Evolutionary conservation across 2,329 filamentous ascomycete species (phyloP).

Genomic region (Arthrinium phaeospermum): DNA sequence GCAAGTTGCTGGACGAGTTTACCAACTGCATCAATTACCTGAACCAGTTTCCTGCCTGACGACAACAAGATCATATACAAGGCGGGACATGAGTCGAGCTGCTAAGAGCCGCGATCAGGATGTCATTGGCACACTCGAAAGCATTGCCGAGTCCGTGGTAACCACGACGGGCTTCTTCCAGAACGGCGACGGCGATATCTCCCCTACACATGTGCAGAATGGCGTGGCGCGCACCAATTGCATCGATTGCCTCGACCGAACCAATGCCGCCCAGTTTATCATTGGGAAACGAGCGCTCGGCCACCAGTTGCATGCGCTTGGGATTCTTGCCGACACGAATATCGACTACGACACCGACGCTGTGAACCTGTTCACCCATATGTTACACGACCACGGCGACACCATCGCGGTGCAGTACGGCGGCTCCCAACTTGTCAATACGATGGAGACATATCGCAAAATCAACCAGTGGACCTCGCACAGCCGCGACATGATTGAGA

Average conservation of each 20-base stretch:
- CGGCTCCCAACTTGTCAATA: constrained; percentile 96
- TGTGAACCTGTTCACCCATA: constrained; percentile 94
- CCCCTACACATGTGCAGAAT: constrained; percentile 77
- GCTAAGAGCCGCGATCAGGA: constrained; percentile 92
- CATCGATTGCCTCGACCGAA: constrained; percentile 96
- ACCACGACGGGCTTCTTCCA: constrained; percentile 91
- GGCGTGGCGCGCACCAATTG: constrained; percentile 95
- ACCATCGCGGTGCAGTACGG: constrained; percentile 98
- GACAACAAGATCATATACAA: constrained; percentile 90
- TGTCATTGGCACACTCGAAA: constrained; percentile 90
- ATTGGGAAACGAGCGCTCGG: constrained; percentile 94
- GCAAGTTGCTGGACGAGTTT: constrained; percentile 87
- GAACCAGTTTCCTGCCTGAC: constrained; percentile 88
- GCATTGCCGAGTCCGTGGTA: constrained; percentile 87
- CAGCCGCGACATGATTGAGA: constrained; percentile 98
- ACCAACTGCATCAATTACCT: constrained; percentile 88
- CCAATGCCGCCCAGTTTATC: constrained; percentile 97
- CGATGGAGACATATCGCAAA: constrained; percentile 98
- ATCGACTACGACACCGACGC: constrained; percentile 96
- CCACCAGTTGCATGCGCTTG: constrained; percentile 88
- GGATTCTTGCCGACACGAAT: constrained; percentile 78
- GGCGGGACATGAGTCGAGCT: constrained; percentile 97
- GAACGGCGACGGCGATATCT: constrained; percentile 77
- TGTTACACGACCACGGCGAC: constrained; percentile 98
- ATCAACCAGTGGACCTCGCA: constrained; percentile 99